These are phyloP conservation scores for Suillus ampliporus DNA, from an alignment of 768 basidiomycete species.

Conservation along the genomic window DNA sequence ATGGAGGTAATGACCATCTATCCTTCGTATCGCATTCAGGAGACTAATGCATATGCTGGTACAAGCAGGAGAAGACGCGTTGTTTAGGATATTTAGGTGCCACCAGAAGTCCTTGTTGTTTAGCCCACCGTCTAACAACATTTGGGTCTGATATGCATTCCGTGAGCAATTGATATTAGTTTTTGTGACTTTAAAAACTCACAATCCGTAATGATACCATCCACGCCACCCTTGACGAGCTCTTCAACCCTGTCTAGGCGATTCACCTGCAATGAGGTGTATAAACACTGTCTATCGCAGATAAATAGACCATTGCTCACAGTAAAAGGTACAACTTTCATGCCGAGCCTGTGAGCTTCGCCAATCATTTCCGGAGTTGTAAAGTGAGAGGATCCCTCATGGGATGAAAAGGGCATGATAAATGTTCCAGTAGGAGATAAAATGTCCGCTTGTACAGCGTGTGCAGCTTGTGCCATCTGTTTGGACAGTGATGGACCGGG, in stretches of 20 bases:
- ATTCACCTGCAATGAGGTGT: conserved; percentile 53
- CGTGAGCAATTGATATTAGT: not conserved
- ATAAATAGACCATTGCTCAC: conserved; percentile 42
- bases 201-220: conserved; percentile 83
- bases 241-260: conserved; percentile 64
- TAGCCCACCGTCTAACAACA: conserved; percentile 59
- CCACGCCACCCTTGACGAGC: conserved; percentile 63
- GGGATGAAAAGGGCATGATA: conserved; percentile 44
- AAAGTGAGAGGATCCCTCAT: conserved; percentile 56
- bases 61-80: conserved; percentile 65
- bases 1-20: not conserved
- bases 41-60: conserved; percentile 49
- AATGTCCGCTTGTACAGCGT: conserved; percentile 64
- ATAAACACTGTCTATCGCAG: not conserved
- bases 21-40: not conserved
- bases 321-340: conserved; percentile 77
- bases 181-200: conserved; percentile 14
- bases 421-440: conserved; percentile 63
- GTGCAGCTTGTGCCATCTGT: conserved; percentile 72
- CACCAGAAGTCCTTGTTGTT: conserved; percentile 56
- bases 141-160: conserved; percentile 50
- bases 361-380: conserved; percentile 72
- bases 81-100: conserved; percentile 64
- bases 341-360: conserved; percentile 64
- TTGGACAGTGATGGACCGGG: conserved; percentile 61